Conservation (phyloP, 2,329 filamentous ascomycete genomes). For the Eurotiales sp. region DNA sequence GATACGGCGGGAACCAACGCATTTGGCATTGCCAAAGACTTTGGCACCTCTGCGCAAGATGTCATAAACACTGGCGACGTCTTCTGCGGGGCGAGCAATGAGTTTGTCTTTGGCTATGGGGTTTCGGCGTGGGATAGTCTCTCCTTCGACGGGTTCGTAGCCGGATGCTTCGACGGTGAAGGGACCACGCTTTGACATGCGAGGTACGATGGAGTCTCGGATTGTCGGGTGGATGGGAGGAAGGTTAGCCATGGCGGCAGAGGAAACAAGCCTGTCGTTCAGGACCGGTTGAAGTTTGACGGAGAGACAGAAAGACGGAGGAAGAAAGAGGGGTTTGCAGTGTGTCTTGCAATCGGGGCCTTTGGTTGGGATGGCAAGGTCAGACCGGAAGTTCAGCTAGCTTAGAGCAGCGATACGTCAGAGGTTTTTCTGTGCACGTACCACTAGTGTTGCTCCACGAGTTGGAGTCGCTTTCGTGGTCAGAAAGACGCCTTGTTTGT, state of each 20-base stretch:
- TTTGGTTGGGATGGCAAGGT: not conserved
- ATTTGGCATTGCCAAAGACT: constrained; percentile 59
- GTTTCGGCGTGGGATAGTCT: constrained; percentile 79
- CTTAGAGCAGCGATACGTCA: not conserved
- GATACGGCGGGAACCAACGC: constrained; percentile 68
- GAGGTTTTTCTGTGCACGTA: not conserved
- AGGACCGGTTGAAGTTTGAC: not conserved
- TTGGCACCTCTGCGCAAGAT: constrained; percentile 67
- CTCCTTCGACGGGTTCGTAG: constrained; percentile 66
- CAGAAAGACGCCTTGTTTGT: too few relatives aligned
- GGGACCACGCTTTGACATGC: constrained; percentile 64
- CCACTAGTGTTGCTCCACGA: not conserved
- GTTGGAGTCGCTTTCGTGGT: too few relatives aligned
- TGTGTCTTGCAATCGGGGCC: not conserved
- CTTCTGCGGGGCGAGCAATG: constrained; percentile 60
- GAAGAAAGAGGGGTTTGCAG: not conserved
- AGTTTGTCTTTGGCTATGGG: constrained; percentile 67
- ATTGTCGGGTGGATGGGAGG: not conserved
- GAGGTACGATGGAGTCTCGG: constrained; percentile 32
- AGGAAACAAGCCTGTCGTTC: not conserved
- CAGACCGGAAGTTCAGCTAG: not conserved
- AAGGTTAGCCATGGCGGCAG: not conserved
- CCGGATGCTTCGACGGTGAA: constrained; percentile 71
- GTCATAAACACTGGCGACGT: constrained; percentile 73
- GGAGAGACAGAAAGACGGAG: too few relatives aligned